Percentiles rank a stretch among this genome's conserved stretches.
Conservation (phyloP, 495 filamentous ascomycete genomes). For the Astrothelium subdiscretum region DNA sequence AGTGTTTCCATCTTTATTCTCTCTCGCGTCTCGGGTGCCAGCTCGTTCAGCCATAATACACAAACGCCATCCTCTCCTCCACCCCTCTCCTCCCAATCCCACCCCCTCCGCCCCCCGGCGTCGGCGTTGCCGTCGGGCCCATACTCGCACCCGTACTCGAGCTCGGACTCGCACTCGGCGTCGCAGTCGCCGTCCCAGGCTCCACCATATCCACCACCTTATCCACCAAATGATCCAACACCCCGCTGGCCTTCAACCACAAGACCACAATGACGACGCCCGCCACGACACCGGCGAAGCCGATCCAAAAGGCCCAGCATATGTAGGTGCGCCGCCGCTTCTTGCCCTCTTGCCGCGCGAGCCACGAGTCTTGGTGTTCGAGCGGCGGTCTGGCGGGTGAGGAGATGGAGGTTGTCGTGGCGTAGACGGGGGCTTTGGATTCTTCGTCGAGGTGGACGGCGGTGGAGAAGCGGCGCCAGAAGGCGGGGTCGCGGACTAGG, state of each 20-base stretch:
- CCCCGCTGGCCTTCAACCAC: slow-evolving; percentile 22
- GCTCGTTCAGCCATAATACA: not conserved
- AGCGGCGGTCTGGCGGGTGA: not conserved
- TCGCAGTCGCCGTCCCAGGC: too few relatives aligned
- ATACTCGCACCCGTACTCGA: not conserved
- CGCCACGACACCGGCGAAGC: slow-evolving; percentile 27
- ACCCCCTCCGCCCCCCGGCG: not conserved
- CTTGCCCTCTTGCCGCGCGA: slow-evolving; percentile 29
- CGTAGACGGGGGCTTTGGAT: slow-evolving; percentile 20
- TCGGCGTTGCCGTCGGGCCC: not conserved
- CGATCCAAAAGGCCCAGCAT: slow-evolving; percentile 32
- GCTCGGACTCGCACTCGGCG: too few relatives aligned
- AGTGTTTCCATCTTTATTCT: not conserved
- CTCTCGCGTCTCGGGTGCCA: not conserved
- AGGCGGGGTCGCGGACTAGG: slow-evolving; percentile 45
- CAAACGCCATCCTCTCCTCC: not conserved
- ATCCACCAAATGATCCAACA: slow-evolving; percentile 12
- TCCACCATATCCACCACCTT: not conserved
- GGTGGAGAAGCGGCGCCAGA: slow-evolving; percentile 52
- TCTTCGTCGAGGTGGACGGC: slow-evolving; percentile 41
- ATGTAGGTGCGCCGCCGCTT: slow-evolving; percentile 23
- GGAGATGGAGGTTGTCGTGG: slow-evolving; percentile 1
- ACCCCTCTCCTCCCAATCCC: not conserved
- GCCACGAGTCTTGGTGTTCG: slow-evolving; percentile 30
- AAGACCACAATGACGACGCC: slow-evolving; percentile 26